phyloP scores from a whole-genome alignment of 768 basidiomycete genomes.

The Leucocoprinus sp. region DNA sequence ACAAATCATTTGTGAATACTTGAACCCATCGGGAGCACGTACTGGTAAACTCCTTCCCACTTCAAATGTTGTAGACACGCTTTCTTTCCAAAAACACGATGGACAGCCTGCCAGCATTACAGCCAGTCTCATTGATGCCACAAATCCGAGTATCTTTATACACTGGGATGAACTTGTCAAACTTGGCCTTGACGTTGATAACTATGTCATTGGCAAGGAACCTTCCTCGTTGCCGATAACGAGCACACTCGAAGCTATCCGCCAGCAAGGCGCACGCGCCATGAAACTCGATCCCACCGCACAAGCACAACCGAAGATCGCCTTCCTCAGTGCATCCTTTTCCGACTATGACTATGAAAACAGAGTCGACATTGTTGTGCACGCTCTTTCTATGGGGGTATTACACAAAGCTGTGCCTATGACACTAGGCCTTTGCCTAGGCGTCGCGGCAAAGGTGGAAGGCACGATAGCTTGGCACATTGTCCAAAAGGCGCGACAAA shows the following conservation, averaged over 20 bases:
- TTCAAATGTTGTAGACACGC: slow-evolving; percentile 35
- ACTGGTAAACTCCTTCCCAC: slow-evolving; percentile 68
- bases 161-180: slow-evolving; percentile 31
- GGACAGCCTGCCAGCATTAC: slow-evolving; percentile 16
- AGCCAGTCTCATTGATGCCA: slow-evolving; percentile 60
- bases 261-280: slow-evolving; percentile 42
- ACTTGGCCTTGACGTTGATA: slow-evolving; percentile 25
- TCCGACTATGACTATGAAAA: slow-evolving; percentile 16
- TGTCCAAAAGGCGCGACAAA: slow-evolving; percentile 24
- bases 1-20: slow-evolving; percentile 56
- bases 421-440: slow-evolving; percentile 64
- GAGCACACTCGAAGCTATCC: slow-evolving; percentile 41
- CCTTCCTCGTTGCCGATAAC: slow-evolving; percentile 18
- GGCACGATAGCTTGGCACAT: slow-evolving; percentile 49
- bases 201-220: slow-evolving; percentile 26
- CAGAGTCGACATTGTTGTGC: slow-evolving; percentile 41
- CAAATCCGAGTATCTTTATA: slow-evolving; percentile 69
- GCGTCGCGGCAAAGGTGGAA: slow-evolving; percentile 50
- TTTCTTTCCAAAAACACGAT: slow-evolving; percentile 24
- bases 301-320: slow-evolving; percentile 67
- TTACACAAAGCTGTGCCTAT: slow-evolving; percentile 65
- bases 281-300: slow-evolving; percentile 61
- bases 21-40: slow-evolving; percentile 57
- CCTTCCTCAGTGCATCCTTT: slow-evolving; percentile 36
- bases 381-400: slow-evolving; percentile 65